A percentile compares a stretch with the other conserved stretches of the same genome.
Evolutionary conservation across 208 protist genomes (phyloP).

Genomic region (Endotrypanum monterogeii): DNA sequence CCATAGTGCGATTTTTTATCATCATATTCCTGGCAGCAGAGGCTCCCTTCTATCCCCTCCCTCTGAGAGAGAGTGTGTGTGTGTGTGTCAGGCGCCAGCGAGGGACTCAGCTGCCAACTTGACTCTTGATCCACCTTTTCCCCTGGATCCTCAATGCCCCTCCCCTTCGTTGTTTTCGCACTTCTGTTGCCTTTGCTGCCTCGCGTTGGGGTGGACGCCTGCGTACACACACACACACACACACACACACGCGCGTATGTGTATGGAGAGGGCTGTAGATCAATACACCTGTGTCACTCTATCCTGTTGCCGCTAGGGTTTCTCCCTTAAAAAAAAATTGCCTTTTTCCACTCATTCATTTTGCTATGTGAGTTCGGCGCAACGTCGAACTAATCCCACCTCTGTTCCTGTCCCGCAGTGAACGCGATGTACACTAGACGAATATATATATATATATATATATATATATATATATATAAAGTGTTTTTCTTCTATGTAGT

Average conservation of each 20-base stretch:
- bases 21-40: background rate
- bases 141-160: background rate
- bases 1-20: background rate
- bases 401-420: background rate
- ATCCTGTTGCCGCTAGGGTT: no score
- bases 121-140: no score
- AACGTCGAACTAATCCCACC: background rate
- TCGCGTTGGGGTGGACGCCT: background rate
- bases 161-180: background rate
- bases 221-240: background rate
- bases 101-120: no score
- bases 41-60: background rate
- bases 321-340: no score
- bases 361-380: background rate
- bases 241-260: background rate
- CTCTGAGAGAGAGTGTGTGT: conserved; percentile 2
- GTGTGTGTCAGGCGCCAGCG: no score
- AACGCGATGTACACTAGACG: background rate
- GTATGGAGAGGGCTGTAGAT: background rate
- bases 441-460: no score
- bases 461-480: no score
- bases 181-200: background rate
- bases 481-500: background rate
- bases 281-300: no score
- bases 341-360: no score